Evolutionary conservation across 169 alveolate genomes (phyloP).

Genomic region (Plasmodium knowlesi): DNA sequence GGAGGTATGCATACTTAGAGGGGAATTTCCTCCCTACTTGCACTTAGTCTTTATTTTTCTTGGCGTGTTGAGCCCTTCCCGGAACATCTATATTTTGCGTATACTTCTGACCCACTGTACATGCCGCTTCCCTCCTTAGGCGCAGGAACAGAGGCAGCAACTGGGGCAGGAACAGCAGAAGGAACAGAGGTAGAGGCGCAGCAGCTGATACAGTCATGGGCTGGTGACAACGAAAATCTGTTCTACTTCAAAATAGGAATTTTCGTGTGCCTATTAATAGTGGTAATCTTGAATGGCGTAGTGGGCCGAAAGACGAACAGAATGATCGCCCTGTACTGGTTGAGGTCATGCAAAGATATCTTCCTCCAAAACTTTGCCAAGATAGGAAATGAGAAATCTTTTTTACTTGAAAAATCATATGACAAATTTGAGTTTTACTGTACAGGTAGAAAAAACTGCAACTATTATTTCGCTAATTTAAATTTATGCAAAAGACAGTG

Average conservation of each 20-base stretch:
- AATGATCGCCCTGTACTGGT: slow-evolving; percentile 63
- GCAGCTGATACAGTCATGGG: slow-evolving; percentile 8
- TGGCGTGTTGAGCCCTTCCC: background rate
- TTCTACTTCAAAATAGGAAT: slow-evolving; percentile 18
- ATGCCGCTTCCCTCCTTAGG: background rate
- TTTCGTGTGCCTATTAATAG: slow-evolving; percentile 2
- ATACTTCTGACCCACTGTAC: background rate
- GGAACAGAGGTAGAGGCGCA: background rate
- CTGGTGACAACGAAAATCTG: slow-evolving; percentile 60
- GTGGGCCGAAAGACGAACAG: slow-evolving; percentile 42
- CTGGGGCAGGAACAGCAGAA: background rate
- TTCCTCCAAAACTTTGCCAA: slow-evolving; percentile 54
- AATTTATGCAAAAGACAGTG: slow-evolving; percentile 56
- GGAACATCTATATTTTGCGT: background rate
- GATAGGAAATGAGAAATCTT: slow-evolving; percentile 63
- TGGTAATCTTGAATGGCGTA: slow-evolving; percentile 32
- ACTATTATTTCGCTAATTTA: slow-evolving; percentile 53
- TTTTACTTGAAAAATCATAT: slow-evolving; percentile 67
- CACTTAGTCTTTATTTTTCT: background rate
- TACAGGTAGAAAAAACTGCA: slow-evolving; percentile 69
- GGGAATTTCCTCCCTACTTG: background rate
- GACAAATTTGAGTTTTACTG: slow-evolving; percentile 56
- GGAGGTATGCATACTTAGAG: slow-evolving; percentile 22
- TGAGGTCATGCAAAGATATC: slow-evolving; percentile 58
- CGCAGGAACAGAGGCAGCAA: background rate